Evolutionary conservation across 1,284 basidiomycete genomes (phyloP), one percentile per base, ranked within the genome.

Genomic region (Leccinum fuscescens): DNA sequence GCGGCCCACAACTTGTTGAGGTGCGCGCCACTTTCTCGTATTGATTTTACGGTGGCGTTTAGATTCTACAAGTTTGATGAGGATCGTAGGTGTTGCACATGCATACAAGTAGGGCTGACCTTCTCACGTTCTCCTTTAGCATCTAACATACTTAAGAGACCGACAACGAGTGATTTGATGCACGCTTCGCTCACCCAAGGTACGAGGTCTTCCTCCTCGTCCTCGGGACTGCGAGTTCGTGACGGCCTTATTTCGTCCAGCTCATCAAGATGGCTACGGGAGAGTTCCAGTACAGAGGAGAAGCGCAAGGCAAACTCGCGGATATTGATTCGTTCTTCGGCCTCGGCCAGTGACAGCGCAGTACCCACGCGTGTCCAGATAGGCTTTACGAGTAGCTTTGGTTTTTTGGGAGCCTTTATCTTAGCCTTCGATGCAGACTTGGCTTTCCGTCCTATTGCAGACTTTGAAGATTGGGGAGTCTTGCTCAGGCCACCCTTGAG

Each of bases 271-370:
- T 85, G 79, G 1, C 73, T 64, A 55, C 82, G 84, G 2, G 82
- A 77, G 9, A 90, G 77, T 20, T 83, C 80, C 63, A 88, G 73
- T 7, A 82, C 64, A 27, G 77, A 72, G 2, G 79, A 78, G 66
- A 92, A 92, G 33, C 90, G 81, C 44, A 89, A 69, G 6, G 83
- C 69, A 69, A 90, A 92, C 72, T 92, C 90, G 60, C 90, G 84
- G 54, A 92, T 86, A 65, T 83, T 77, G 56, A 92, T 81, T 4
- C 90, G 84, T 42, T 80, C 77, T 64, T 88, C 79, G 1, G 80
- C 83, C 48, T 84, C 79, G 2, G 76, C 66, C 31, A 77, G 74
- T 11, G 77, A 74, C 5, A 90, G 73, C 31, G 68, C 65, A 7
- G 78, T 78, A 2, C 77, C 75, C 12, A 90, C 71, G 5, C 68